These are phyloP conservation scores for Oryza australiensis DNA, from an alignment of 176 grass and related monocot species.

Conservation along the genomic window DNA sequence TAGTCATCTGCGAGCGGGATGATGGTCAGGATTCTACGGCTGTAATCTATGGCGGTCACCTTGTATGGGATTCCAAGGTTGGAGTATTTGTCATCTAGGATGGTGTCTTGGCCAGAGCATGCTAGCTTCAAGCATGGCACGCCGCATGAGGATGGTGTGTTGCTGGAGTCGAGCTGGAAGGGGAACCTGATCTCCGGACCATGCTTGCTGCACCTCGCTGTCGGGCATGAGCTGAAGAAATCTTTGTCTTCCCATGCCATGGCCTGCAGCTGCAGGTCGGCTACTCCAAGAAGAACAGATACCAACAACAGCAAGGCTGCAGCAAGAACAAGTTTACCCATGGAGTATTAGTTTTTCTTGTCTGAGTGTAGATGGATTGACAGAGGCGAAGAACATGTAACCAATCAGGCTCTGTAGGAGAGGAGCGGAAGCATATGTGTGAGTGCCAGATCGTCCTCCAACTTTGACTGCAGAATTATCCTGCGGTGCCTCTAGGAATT, in stretches of 20 bases:
- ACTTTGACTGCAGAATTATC: no score
- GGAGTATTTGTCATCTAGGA: constrained; percentile 28
- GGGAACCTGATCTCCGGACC: constrained; percentile 60
- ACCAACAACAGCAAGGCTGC: background rate
- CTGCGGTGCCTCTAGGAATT: no score
- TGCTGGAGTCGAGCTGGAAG: constrained; percentile 22
- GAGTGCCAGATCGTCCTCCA: no score
- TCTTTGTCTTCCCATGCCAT: constrained; percentile 33
- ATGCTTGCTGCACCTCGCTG: constrained; percentile 25
- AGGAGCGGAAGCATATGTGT: no score
- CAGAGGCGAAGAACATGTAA: no score
- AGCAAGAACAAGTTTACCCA: background rate
- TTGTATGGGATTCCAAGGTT: constrained; percentile 12
- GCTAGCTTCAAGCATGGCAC: constrained; percentile 32
- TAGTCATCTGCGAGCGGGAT: background rate
- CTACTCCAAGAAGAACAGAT: background rate
- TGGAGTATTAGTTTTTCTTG: no score
- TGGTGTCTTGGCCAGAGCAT: constrained; percentile 46
- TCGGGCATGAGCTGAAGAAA: constrained; percentile 33
- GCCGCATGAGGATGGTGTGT: constrained; percentile 29
- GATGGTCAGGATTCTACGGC: background rate
- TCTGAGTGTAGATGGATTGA: no score
- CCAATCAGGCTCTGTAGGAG: no score
- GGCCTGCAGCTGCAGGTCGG: background rate
- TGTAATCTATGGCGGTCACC: constrained; percentile 43